Base-by-base conservation (phyloP, 768 basidiomycete species). In the Heimioporus sp. region DNA sequence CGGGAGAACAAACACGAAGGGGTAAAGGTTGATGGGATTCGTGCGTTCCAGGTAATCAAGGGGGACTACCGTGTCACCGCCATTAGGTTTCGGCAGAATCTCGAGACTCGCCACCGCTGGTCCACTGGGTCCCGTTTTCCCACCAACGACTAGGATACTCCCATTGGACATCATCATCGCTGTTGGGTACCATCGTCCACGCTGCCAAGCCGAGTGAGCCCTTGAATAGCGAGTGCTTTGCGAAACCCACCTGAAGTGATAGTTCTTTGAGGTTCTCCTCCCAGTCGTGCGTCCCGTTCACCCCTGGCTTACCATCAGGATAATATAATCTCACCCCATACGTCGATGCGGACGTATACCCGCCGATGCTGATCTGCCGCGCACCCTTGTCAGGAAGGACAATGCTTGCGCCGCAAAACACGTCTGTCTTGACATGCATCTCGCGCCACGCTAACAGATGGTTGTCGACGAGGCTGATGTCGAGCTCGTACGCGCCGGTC, bases 11-110 rank as follows among this genome's bases (percentile, higher is more conserved):
- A 85, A 66, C 32, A 91, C 68, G 74, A 87, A 91, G 0, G 90
- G 89, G 60, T 92, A 92, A 43, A 92, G 66, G 59, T 90, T 90
- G 62, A 87, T 83, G 1, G 90, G 90, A 60, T 91, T 84, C 5
- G 90, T 90, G 24, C 87, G 76, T 34, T 72, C 63, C 31, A 91
- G 71, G 73, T 81, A 90, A 52, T 86, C 83, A 47, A 90, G 75
- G 44, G 80, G 73, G 48, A 86, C 49, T 4, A 28, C 24, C 24
- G 24, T 28, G 15, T 35, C 35, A 35, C 34, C 34, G 13, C 35
- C 35, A 15, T 35, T 13, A 35, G 35, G 35, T 35, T 35, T 35
- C 13, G 35, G 16, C 35, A 16, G 5, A 16, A 13, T 15, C 24
- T 28, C 24, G 5, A 28, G 24, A 28, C 7, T 28, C 5, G 24